These are phyloP conservation scores for Leccinum fuscescens DNA, from an alignment of 1,284 basidiomycete species.

Conservation along the genomic window DNA sequence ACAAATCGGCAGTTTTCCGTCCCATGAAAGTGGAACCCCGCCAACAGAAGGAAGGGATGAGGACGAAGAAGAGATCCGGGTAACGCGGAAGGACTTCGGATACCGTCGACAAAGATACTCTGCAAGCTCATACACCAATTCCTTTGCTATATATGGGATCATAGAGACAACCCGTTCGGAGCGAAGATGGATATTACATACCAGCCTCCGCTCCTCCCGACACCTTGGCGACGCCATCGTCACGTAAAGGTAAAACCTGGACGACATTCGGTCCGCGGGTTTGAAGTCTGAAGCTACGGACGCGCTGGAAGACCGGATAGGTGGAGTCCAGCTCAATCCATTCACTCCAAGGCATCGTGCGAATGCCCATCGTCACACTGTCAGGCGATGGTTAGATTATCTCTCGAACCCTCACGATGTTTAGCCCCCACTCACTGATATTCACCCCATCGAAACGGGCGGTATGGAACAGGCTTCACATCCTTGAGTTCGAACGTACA, in stretches of 20 bases:
- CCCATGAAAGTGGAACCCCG: slow-evolving; percentile 46
- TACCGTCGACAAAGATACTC: slow-evolving; percentile 63
- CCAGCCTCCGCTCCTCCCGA: slow-evolving; percentile 51
- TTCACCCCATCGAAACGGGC: slow-evolving; percentile 61
- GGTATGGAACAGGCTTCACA: slow-evolving; percentile 57
- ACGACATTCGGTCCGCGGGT: slow-evolving; percentile 50
- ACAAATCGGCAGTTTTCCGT: slow-evolving; percentile 47
- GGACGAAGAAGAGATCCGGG: slow-evolving; percentile 36
- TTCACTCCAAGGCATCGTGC: slow-evolving; percentile 59
- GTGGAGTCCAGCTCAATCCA: slow-evolving; percentile 68
- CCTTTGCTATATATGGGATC: slow-evolving; percentile 43
- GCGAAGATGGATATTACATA: slow-evolving; percentile 27
- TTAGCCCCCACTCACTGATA: slow-evolving; percentile 50
- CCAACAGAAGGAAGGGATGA: slow-evolving; percentile 22
- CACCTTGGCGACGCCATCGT: slow-evolving; percentile 46
- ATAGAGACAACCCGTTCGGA: slow-evolving; percentile 27
- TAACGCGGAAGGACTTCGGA: slow-evolving; percentile 53
- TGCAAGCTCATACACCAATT: slow-evolving; percentile 61
- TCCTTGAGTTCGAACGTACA: slow-evolving; percentile 39
- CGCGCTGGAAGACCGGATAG: slow-evolving; percentile 49
- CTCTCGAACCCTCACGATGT: slow-evolving; percentile 41
- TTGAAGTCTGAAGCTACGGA: slow-evolving; percentile 52
- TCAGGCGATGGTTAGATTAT: slow-evolving; percentile 55
- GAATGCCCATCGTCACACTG: slow-evolving; percentile 70
- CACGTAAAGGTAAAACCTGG: slow-evolving; percentile 40